Evolutionary conservation across 495 filamentous ascomycete species (phyloP), one percentile per base, ranked within the genome.

Genomic region (Terfezia boudieri): DNA sequence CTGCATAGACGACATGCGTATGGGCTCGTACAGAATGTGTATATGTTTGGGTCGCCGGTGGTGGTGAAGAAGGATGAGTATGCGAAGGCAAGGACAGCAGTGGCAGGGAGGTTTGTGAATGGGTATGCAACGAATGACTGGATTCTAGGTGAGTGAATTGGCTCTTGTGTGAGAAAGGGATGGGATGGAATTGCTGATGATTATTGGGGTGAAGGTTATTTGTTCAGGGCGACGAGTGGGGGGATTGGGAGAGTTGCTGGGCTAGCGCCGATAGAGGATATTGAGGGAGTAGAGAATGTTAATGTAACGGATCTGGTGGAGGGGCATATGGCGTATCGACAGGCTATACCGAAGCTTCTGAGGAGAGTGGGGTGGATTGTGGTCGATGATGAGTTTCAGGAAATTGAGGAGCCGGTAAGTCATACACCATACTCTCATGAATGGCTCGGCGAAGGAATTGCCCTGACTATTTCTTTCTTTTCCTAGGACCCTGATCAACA

Each of bases 281-380:
- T 95, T 49, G 79, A 79, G 0, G 83, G 83, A 8, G 67, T 99
- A 22, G 90, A 99, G 67, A 96, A 95, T 59, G 72, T 89, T 20
- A 80, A 99, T 63, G 79, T 89, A 23, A 93, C 90, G 0, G 76
- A 84, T 37, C 70, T 83, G 43, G 92, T 96, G 9, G 79, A 81
- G 48, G 90, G 90, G 9, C 90, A 99, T 64, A 99, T 99, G 90
- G 83, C 85, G 36, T 99, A 99, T 68, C 83, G 90, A 56, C 72
- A 78, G 22, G 84, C 84, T 14, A 95, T 99, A 79, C 90, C 90
- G 11, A 77, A 76, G 43, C 73, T 99, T 9, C 71, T 99, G 14
- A 77, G 82, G 43, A 78, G 84, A 60, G 79, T 86, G 11, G 89
- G 88, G 35, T 99, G 87, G 86, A 67, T 82, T 50, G 83, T 96